Percentiles rank a stretch among this genome's conserved stretches.
Evolutionary conservation across 345 rosid genomes (phyloP).

Genomic region (Salix viminalis): DNA sequence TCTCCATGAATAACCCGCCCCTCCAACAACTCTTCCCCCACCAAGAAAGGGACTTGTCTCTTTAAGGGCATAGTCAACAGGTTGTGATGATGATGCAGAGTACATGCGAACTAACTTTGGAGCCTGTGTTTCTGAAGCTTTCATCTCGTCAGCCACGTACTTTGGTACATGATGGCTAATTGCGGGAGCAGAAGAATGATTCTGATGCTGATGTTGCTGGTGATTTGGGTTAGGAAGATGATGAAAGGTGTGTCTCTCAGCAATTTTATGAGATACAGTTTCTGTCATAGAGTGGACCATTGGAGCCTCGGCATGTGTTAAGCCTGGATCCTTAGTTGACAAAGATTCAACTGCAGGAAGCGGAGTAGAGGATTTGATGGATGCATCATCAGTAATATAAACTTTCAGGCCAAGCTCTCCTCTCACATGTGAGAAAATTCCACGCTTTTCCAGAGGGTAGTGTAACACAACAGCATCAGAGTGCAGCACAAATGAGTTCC

Average conservation of each 20-base stretch:
- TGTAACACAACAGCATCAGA: conserved; percentile 88
- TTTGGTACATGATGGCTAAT: conserved; percentile 55
- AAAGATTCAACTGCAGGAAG: conserved; percentile 33
- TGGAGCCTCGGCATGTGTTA: conserved; percentile 16
- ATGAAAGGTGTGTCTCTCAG: conserved; percentile 61
- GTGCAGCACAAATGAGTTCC: conserved; percentile 79
- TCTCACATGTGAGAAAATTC: conserved; percentile 81
- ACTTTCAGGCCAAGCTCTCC: conserved; percentile 95
- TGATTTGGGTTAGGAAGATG: conserved; percentile 74
- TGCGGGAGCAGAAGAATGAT: conserved; percentile 40
- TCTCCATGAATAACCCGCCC: conserved; percentile 71
- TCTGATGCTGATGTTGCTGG: conserved; percentile 38
- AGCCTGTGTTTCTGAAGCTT: conserved; percentile 53
- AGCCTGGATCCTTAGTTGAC: conserved; percentile 18
- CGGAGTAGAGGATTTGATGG: conserved; percentile 57
- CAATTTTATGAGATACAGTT: conserved; percentile 20
- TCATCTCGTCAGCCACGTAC: conserved; percentile 62
- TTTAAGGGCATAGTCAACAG: conserved; percentile 32
- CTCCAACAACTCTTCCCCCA: conserved; percentile 33
- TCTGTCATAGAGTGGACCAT: conserved; percentile 5
- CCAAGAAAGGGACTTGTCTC: conserved; percentile 40
- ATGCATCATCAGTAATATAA: conserved; percentile 64
- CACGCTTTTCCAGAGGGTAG: conserved; percentile 83
- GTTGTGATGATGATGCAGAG: conserved; percentile 58
- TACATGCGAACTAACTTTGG: conserved; percentile 64